Conservation (phyloP, 176 grass and related monocot genomes). For the Elaeis guineensis region DNA sequence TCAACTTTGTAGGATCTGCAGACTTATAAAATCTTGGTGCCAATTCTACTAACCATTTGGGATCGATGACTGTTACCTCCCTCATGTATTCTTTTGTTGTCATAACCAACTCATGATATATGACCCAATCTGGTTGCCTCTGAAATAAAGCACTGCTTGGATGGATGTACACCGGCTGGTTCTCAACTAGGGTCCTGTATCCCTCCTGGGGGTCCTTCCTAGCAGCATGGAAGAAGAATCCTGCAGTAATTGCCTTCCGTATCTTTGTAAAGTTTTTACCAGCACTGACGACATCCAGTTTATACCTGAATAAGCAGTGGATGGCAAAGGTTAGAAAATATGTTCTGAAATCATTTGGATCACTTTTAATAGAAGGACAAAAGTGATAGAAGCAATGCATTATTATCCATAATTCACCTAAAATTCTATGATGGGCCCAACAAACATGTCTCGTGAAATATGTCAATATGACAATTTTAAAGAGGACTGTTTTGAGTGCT, state of each 20-base stretch:
- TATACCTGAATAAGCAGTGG: slow-evolving; percentile 46
- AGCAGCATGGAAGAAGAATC: slow-evolving; percentile 83
- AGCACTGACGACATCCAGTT: slow-evolving; percentile 67
- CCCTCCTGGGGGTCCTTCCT: slow-evolving; percentile 91
- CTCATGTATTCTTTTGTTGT: slow-evolving; percentile 90
- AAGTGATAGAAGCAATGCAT: too few relatives aligned
- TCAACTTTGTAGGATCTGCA: slow-evolving; percentile 77
- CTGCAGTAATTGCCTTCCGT: slow-evolving; percentile 82
- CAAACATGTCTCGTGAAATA: too few relatives aligned
- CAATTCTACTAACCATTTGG: slow-evolving; percentile 71
- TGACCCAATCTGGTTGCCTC: slow-evolving; percentile 86
- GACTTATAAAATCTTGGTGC: slow-evolving; percentile 79
- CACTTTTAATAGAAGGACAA: too few relatives aligned
- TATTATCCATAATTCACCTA: too few relatives aligned
- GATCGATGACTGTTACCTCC: slow-evolving; percentile 74
- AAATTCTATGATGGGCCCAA: too few relatives aligned
- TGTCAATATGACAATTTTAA: too few relatives aligned
- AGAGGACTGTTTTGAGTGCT: too few relatives aligned
- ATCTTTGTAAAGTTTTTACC: slow-evolving; percentile 92
- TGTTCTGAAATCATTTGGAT: too few relatives aligned
- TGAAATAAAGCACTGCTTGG: slow-evolving; percentile 82
- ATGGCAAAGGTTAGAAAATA: too few relatives aligned
- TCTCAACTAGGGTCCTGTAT: slow-evolving; percentile 82
- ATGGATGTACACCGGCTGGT: slow-evolving; percentile 86
- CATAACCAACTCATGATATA: slow-evolving; percentile 87